Percentiles rank a stretch among this genome's conserved stretches.
These are phyloP conservation scores for Septoria linicola DNA, from an alignment of 2,329 filamentous ascomycete species.

Conservation along the genomic window DNA sequence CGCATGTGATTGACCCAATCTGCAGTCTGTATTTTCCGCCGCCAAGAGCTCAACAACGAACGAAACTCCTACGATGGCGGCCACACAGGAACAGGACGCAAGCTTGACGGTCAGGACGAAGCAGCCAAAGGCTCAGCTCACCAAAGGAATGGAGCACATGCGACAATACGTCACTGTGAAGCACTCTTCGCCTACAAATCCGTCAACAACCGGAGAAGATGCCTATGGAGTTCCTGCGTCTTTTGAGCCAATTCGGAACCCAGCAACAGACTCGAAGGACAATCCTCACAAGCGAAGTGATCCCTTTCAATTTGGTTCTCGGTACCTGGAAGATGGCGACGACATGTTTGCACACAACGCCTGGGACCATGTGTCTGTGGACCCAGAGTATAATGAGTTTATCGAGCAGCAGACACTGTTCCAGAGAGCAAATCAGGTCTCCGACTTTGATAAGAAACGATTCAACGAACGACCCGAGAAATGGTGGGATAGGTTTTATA, in stretches of 20 bases:
- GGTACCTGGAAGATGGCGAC: slow-evolving; percentile 77
- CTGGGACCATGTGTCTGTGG: slow-evolving; percentile 96
- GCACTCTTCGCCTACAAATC: slow-evolving; percentile 34
- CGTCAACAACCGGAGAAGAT: slow-evolving; percentile 37
- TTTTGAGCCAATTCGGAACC: slow-evolving; percentile 47
- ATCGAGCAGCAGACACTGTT: slow-evolving; percentile 78
- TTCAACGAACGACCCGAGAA: slow-evolving; percentile 90
- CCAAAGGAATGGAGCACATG: slow-evolving; percentile 55
- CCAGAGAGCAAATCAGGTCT: slow-evolving; percentile 83
- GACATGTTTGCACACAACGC: slow-evolving; percentile 97
- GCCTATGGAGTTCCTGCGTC: slow-evolving; percentile 53
- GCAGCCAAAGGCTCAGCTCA: slow-evolving; percentile 46
- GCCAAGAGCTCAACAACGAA: slow-evolving; percentile 26
- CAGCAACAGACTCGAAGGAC: slow-evolving; percentile 61
- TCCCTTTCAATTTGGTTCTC: slow-evolving; percentile 93
- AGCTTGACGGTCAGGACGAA: slow-evolving; percentile 29
- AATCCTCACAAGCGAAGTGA: slow-evolving; percentile 84
- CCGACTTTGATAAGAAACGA: slow-evolving; percentile 85
- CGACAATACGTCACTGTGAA: slow-evolving; percentile 49
- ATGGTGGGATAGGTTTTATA: slow-evolving; percentile 98
- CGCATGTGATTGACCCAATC: slow-evolving; percentile 4
- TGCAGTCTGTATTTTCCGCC: slow-evolving; percentile 12
- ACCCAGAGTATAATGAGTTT: slow-evolving; percentile 82
- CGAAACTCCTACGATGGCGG: slow-evolving; percentile 20
- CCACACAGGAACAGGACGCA: slow-evolving; percentile 9